phyloP scores from a whole-genome alignment of 139 green algal genomes.

The Volvox africanus region DNA sequence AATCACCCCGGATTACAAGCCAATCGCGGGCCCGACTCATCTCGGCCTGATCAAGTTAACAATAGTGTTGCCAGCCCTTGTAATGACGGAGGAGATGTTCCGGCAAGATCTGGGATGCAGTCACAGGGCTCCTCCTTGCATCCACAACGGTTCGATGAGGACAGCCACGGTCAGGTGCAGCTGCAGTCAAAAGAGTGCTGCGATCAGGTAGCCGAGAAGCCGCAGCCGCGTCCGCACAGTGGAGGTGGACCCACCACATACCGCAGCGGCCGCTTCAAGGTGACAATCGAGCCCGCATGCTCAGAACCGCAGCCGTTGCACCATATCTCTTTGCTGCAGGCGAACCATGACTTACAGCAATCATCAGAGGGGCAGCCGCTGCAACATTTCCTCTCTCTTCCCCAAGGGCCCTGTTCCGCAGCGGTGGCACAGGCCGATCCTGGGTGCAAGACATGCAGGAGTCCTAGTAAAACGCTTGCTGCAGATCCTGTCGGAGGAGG shows the following conservation, averaged over 20 bases:
- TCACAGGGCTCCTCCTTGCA: neutral
- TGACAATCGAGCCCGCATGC: constrained; percentile 42
- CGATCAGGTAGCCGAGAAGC: neutral
- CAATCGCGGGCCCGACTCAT: neutral
- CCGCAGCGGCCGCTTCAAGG: constrained; percentile 48
- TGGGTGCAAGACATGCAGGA: too few relatives aligned
- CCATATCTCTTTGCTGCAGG: neutral
- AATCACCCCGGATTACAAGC: neutral
- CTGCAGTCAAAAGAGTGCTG: neutral
- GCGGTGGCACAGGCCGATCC: too few relatives aligned
- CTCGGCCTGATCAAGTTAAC: neutral
- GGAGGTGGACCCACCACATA: constrained; percentile 1
- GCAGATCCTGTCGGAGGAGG: too few relatives aligned
- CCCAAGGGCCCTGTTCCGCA: neutral
- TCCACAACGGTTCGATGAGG: neutral
- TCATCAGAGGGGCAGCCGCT: neutral
- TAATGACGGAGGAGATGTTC: too few relatives aligned
- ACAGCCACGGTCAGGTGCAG: neutral
- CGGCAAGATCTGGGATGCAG: neutral
- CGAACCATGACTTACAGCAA: neutral
- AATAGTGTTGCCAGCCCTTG: neutral
- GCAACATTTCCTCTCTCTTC: neutral
- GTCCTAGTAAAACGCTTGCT: too few relatives aligned
- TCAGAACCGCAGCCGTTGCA: neutral
- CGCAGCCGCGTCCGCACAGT: neutral